Evolutionary conservation across 371 early-diverging fungal species (phyloP).

Genomic region (Nematocida sp.): DNA sequence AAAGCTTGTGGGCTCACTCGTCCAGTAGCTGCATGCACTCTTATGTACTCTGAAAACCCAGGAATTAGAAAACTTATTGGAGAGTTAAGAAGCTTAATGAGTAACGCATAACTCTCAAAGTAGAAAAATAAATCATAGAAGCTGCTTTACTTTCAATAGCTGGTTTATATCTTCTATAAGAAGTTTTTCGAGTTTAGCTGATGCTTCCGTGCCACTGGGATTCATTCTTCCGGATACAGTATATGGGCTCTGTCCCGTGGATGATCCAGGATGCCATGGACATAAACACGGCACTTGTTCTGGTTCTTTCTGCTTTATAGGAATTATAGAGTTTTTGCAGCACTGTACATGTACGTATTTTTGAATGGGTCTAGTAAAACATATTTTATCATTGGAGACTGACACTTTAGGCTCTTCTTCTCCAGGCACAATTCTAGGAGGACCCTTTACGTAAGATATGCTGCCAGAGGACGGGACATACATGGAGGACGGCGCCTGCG

Average conservation of each 20-base stretch:
- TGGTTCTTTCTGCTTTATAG: too few relatives aligned
- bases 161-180: not conserved
- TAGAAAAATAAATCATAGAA: not conserved
- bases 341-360: constrained; percentile 11
- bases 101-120: constrained; percentile 14
- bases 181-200: not conserved
- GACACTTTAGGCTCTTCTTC: not conserved
- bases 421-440: not conserved
- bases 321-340: too few relatives aligned
- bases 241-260: too few relatives aligned
- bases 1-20: constrained; percentile 93
- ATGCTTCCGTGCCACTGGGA: too few relatives aligned
- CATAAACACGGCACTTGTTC: too few relatives aligned
- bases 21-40: constrained; percentile 74
- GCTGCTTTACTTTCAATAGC: not conserved
- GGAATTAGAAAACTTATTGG: constrained; percentile 16
- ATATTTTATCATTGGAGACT: not conserved
- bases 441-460: too few relatives aligned
- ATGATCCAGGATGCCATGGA: too few relatives aligned
- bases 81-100: constrained; percentile 50
- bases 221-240: too few relatives aligned
- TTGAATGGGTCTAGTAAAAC: not conserved
- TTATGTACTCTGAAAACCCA: constrained; percentile 54
- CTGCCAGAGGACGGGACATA: too few relatives aligned
- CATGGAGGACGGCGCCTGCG: too few relatives aligned